Percentiles rank a stretch among this genome's conserved stretches.
Conservation (phyloP, 2,329 filamentous ascomycete species). For the Beauveria asiatica region DNA sequence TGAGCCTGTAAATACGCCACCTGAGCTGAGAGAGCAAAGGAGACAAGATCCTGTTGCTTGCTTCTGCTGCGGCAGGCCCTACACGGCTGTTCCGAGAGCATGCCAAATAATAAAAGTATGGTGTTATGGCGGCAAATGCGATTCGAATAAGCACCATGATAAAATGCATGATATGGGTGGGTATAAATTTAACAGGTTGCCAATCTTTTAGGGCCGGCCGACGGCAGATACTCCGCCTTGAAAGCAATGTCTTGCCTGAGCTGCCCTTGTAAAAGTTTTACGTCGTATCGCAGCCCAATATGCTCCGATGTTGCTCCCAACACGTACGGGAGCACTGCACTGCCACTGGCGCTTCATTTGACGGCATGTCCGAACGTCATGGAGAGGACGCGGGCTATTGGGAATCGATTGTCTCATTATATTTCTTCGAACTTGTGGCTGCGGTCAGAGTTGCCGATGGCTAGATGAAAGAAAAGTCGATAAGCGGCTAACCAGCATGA, state of each 20-base stretch:
- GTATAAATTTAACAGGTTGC: neutral
- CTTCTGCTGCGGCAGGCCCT: neutral
- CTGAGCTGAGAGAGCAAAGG: neutral
- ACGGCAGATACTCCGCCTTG: neutral
- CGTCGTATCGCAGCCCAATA: conserved; percentile 2
- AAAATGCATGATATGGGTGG: neutral
- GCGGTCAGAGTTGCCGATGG: neutral
- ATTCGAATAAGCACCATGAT: neutral
- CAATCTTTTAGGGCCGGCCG: neutral
- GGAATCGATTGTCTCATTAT: neutral
- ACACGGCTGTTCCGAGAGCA: neutral
- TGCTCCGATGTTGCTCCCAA: neutral
- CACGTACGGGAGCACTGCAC: neutral
- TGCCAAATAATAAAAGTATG: neutral
- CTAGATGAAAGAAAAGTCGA: neutral
- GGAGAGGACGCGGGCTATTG: neutral
- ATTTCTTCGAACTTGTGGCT: neutral
- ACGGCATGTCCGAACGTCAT: neutral
- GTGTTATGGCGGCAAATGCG: neutral
- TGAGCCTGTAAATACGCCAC: neutral
- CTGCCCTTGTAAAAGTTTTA: neutral
- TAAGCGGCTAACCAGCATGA: neutral
- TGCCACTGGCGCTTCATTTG: neutral
- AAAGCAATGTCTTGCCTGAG: neutral
- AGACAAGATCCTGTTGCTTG: neutral